Conservation (phyloP, 169 alveolate species). For the Perkinsus olseni region DNA sequence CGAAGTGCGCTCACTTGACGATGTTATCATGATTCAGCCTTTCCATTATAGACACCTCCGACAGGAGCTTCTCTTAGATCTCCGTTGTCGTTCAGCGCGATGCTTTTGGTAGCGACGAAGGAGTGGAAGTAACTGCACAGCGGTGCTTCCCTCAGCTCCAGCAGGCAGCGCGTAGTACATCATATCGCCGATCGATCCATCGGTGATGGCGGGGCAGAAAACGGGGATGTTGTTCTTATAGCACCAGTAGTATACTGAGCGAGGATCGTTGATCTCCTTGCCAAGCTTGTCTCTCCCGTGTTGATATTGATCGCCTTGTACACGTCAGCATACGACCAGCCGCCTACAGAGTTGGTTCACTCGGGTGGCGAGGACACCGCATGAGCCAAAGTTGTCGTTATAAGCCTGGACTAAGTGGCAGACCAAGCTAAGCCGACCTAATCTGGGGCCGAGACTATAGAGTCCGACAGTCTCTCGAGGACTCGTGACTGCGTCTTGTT, state of each 20-base stretch:
- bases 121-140: constrained; percentile 36
- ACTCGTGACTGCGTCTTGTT: too few relatives aligned
- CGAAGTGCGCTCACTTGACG: constrained; percentile 50
- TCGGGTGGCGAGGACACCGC: too few relatives aligned
- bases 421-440: too few relatives aligned
- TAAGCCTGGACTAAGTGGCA: too few relatives aligned
- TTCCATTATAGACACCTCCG: constrained; percentile 59
- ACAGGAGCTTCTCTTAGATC: not conserved
- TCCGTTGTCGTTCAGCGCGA: not conserved
- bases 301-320: constrained; percentile 43
- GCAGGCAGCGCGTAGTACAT: constrained; percentile 29
- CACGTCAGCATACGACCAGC: constrained; percentile 74
- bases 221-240: constrained; percentile 94
- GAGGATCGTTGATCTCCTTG: constrained; percentile 85
- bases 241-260: constrained; percentile 95
- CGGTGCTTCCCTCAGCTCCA: not conserved
- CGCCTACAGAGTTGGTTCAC: too few relatives aligned
- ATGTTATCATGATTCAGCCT: constrained; percentile 60
- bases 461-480: too few relatives aligned
- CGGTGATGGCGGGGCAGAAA: constrained; percentile 98
- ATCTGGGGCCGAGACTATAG: too few relatives aligned
- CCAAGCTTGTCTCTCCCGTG: constrained; percentile 80
- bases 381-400: too few relatives aligned
- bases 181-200: constrained; percentile 98
- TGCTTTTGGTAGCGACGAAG: constrained; percentile 68